These are phyloP conservation scores for Corylus heterophylla DNA, from an alignment of 306 rosid genomes.

Conservation along the genomic window DNA sequence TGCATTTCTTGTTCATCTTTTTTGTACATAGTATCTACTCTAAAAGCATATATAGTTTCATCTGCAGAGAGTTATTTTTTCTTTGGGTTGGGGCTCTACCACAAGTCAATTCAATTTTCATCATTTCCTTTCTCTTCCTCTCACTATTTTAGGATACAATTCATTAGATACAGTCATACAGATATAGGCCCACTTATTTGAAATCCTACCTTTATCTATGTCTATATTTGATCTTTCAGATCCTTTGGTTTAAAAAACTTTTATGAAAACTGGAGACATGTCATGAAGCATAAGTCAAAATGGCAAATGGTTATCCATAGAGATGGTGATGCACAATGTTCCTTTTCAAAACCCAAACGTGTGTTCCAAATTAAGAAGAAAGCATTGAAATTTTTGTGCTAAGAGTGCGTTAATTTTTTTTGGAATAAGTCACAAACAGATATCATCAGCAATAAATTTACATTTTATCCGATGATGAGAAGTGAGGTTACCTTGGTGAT, in stretches of 20 bases:
- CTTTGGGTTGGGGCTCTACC: not conserved
- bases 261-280: too few species aligned
- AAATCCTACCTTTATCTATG: too few species aligned
- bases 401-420: not conserved
- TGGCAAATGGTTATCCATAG: not conserved
- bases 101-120: not conserved
- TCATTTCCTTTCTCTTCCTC: not conserved
- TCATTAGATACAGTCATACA: not conserved
- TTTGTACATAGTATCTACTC: not conserved
- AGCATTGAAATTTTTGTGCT: not conserved
- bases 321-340: not conserved
- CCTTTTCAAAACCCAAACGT: not conserved
- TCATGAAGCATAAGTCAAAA: not conserved
- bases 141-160: not conserved
- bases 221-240: too few species aligned
- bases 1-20: not conserved
- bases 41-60: not conserved
- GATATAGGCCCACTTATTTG: too few species aligned
- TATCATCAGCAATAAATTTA: not conserved
- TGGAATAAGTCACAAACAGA: not conserved
- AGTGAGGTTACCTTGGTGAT: not conserved
- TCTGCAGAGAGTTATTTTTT: not conserved
- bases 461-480: not conserved
- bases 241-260: too few species aligned
- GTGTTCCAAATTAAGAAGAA: not conserved